Conservation (phyloP, 148 eudicot species). For the Vaccinium myrtillus region DNA sequence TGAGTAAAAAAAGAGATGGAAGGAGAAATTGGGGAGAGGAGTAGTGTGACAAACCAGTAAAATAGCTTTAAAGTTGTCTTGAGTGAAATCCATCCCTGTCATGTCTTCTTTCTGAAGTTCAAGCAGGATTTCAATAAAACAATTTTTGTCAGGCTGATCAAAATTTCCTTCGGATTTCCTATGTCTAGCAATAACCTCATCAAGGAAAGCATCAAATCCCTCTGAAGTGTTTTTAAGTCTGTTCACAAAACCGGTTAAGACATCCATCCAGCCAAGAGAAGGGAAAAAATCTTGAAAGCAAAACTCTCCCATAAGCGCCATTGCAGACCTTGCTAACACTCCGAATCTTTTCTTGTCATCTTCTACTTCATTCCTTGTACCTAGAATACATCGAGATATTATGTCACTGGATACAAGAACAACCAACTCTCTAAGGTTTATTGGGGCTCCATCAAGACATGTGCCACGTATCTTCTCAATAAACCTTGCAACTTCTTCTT, state of each 20-base stretch:
- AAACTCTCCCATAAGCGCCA: not conserved
- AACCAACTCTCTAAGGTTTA: not conserved
- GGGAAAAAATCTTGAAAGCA: not conserved
- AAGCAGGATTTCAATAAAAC: not conserved
- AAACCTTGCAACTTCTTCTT: not conserved
- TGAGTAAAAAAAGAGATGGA: not conserved
- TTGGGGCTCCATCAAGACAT: not conserved
- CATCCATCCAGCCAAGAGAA: constrained; percentile 8
- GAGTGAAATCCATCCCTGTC: not conserved
- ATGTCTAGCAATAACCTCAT: not conserved
- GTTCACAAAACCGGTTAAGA: not conserved
- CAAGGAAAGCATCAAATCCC: constrained; percentile 2
- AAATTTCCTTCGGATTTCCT: not conserved
- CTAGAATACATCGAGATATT: not conserved
- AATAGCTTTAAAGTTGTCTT: not conserved
- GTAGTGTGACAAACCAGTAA: not conserved
- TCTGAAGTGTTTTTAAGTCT: not conserved
- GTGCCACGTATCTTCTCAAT: not conserved
- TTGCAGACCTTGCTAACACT: not conserved
- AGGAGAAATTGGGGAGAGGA: not conserved
- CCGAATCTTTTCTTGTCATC: not conserved
- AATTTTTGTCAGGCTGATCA: not conserved
- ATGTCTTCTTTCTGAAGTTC: not conserved
- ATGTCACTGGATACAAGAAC: not conserved
- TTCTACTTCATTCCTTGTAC: not conserved